Evolutionary conservation across 768 basidiomycete genomes (phyloP).

Genomic region (Podaxis sp.): DNA sequence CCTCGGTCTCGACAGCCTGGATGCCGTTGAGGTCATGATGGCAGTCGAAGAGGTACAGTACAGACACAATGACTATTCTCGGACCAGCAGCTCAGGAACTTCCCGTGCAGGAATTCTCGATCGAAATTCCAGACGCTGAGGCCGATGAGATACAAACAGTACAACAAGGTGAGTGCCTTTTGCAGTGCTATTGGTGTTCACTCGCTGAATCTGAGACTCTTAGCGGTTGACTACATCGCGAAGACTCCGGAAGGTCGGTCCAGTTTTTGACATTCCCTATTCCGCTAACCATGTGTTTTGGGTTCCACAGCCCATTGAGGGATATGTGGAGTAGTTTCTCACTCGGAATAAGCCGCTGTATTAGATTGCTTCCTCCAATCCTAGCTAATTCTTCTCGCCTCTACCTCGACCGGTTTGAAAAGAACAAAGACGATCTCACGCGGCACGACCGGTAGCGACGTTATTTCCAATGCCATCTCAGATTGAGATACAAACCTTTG

Average conservation of each 20-base stretch:
- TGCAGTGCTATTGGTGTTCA: constrained; percentile 15
- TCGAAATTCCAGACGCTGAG: constrained; percentile 97
- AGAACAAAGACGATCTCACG: constrained; percentile 23
- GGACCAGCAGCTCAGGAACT: background rate
- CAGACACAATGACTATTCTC: constrained; percentile 9
- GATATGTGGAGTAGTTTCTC: constrained; percentile 25
- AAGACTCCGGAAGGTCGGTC: constrained; percentile 84
- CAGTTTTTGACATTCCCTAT: constrained; percentile 17
- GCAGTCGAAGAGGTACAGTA: constrained; percentile 84
- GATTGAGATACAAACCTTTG: constrained; percentile 4
- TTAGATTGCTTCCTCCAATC: constrained; percentile 37
- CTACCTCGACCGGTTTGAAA: constrained; percentile 18
- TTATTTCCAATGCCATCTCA: constrained; percentile 13
- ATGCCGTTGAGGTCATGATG: constrained; percentile 98
- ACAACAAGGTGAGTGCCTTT: constrained; percentile 67
- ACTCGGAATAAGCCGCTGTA: constrained; percentile 36
- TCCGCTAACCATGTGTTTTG: constrained; percentile 21
- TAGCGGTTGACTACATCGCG: constrained; percentile 93
- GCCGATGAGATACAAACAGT: constrained; percentile 94
- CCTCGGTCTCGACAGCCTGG: constrained; percentile 92
- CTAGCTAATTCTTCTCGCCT: constrained; percentile 17
- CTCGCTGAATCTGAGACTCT: constrained; percentile 20
- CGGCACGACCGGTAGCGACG: constrained; percentile 26
- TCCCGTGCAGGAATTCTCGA: constrained; percentile 78
- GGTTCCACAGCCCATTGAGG: constrained; percentile 47